Percentiles rank a stretch among this genome's conserved stretches.
Evolutionary conservation across 257 asterid species (phyloP).

Genomic region (Forsythia suspensa): DNA sequence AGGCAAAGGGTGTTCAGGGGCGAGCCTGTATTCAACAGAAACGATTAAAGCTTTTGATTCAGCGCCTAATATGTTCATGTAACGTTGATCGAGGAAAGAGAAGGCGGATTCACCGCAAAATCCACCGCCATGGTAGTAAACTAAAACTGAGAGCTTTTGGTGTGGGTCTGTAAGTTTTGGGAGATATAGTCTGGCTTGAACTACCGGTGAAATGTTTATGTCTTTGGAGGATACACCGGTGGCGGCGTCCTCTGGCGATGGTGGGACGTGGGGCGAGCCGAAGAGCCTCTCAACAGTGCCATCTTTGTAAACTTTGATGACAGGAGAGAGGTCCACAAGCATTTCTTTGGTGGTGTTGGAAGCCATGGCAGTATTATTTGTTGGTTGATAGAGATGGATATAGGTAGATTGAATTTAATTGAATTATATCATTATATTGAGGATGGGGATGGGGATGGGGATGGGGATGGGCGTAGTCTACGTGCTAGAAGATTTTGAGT

Average conservation of each 20-base stretch:
- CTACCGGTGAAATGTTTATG: constrained; percentile 21
- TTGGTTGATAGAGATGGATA: no score
- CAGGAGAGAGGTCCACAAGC: constrained; percentile 23
- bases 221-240: constrained; percentile 44
- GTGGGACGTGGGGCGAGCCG: constrained; percentile 19
- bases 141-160: constrained; percentile 33
- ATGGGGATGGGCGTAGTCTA: no score
- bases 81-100: constrained; percentile 7
- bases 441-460: no score
- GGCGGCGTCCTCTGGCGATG: constrained; percentile 32
- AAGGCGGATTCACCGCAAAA: constrained; percentile 39
- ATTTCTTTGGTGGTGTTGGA: constrained; percentile 16
- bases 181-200: constrained; percentile 42
- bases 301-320: constrained; percentile 21
- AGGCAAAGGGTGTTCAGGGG: constrained; percentile 57
- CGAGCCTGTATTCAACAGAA: constrained; percentile 42
- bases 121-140: constrained; percentile 45
- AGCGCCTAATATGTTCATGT: constrained; percentile 22
- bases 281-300: constrained; percentile 25
- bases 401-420: no score
- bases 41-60: constrained; percentile 24
- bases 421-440: no score
- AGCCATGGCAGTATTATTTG: neutral
- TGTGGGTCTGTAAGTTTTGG: constrained; percentile 26
- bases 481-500: no score